Evolutionary conservation across 2,329 filamentous ascomycete species (phyloP), one percentile per base, ranked within the genome.

Genomic region (Periglandula ipomoeae): DNA sequence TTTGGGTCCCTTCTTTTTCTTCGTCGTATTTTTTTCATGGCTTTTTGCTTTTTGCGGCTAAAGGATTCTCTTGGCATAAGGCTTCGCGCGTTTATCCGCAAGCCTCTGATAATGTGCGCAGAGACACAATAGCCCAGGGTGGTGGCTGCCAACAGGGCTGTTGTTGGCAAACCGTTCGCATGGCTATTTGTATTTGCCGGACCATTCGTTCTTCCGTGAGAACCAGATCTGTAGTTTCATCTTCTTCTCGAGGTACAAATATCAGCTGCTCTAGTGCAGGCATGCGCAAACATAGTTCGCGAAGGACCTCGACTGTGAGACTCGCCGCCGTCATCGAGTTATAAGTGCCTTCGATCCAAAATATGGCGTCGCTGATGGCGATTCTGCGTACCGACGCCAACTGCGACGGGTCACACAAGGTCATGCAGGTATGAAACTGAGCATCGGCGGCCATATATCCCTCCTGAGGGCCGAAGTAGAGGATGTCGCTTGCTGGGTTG

Each of bases 391-490:
- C 65, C 10, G 55, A 49, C 8, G 63, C 63, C 41, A 75, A 62
- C 52, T 76, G 70, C 9, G 55, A 56, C 5, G 63, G 66, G 39
- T 64, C 61, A 53, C 66, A 70, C 56, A 74, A 62, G 46, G 65
- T 58, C 59, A 75, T 64, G 55, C 67, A 67, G 13, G 70, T 71
- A 45, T 65, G 64, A 48, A 76, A 70, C 52, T 74, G 67, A 5
- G 71, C 64, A 49, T 69, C 65, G 45, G 71, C 65, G 19, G 68
- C 70, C 65, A 71, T 71, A 59, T 66, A 70, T 46, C 71, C 71
- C 23, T 68, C 57, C 27, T 68, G 63, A 10, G 67, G 64, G 32
- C 71, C 72, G 53, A 76, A 74, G 56, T 71, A 75, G 46, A 76
- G 61, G n/a, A 72, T 64, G 50, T 76, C 73, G 44, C 55, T 56